Evolutionary conservation across 2,329 filamentous ascomycete species (phyloP), one percentile per base, ranked within the genome.

Genomic region (Pestalotiopsis sp.): DNA sequence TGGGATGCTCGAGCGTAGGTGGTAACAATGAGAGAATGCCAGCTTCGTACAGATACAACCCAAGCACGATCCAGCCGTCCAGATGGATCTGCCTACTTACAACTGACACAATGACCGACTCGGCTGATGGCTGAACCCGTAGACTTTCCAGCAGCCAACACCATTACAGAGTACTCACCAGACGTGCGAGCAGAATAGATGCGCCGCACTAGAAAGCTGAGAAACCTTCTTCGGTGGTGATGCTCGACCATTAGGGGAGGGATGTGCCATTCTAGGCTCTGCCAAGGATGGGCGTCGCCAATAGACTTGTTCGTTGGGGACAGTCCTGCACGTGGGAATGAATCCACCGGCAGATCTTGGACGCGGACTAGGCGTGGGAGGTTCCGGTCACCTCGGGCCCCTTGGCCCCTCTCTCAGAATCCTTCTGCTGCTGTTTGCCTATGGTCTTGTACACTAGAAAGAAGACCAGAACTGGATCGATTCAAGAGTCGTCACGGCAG

Each of bases 301-400:
- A 52, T 52, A 20, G 17, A 52, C 20, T 17, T 52, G 20, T 52
- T 62, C 31, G 9, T 62, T 39, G 36, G 59, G 56, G 31, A 20
- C 57, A 59, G 13, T n/a, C 17, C 59, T 62, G 59, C 59, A 62
- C 59, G 59, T 62, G 59, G 59, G 27, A 39, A 62, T 17, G 59
- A 62, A 62, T 39, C 59, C 59, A 62, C 59, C 59, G 59, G 59
- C 59, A 62, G 59, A 62, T 62, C 59, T 62, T 11, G 45, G 14
- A 52, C 45, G 45, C 17, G 45, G 45, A 52, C 45, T n/a, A 52
- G 45, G 45, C 45, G 45, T 52, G 45, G 45, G 45, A 52, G 17
- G 45, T 52, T 9, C 45, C 45, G 45, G 20, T 52, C 20, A 52
- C 17, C 20, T 52, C 45, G 5, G 17, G 20, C 45, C n/a, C n/a